Base-by-base conservation (phyloP, 192 early-diverging fungal species). In the Podila epigama region DNA sequence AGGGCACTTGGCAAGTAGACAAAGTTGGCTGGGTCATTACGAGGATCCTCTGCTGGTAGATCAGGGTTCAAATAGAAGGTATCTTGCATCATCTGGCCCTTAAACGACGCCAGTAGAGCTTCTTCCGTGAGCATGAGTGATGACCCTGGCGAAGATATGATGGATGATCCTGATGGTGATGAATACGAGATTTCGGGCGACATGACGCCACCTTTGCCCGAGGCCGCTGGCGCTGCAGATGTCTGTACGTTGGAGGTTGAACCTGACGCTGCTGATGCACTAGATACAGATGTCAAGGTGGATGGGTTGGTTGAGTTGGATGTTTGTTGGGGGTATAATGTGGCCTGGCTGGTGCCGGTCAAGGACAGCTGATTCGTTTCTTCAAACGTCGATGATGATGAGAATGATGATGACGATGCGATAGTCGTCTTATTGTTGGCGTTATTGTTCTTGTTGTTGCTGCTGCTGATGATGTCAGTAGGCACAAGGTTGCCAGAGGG, bases 1-100 rank as follows among this genome's bases (percentile, higher is more conserved):
- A 63, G 61, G 5, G 44, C 61, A 39, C 61, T 63, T 22, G 61
- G 61, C 44, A 63, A 35, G 25, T 63, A 63, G 22, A 63, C 61
- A 63, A 63, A 63, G 32, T 42, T 51, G 0, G 61, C 34, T 4
- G 61, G 61, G 25, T 63, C 61, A 20, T 63, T 63, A 6, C 61
- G 61, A n/a, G 61, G 61, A 52, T 63, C 42, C 15, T 63, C 61
- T 51, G 61, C 61, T 0, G 61, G 61, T 34, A 63, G 15, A 15
- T 63, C 48, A 22, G 48, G 42, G 25, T 63, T 42, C 61, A 63
- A 35, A 22, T 50, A 63, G 20, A 39, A 63, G 0, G 61, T 63
- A 25, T 63, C 61, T 10, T 63, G 61, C 42, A 63, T 53, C 61
- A 63, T 63, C 32, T 63, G 61, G 20, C 61, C 61, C 6, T 32